phyloP scores from a whole-genome alignment of 345 rosid genomes.

The Pistacia atlantica region DNA sequence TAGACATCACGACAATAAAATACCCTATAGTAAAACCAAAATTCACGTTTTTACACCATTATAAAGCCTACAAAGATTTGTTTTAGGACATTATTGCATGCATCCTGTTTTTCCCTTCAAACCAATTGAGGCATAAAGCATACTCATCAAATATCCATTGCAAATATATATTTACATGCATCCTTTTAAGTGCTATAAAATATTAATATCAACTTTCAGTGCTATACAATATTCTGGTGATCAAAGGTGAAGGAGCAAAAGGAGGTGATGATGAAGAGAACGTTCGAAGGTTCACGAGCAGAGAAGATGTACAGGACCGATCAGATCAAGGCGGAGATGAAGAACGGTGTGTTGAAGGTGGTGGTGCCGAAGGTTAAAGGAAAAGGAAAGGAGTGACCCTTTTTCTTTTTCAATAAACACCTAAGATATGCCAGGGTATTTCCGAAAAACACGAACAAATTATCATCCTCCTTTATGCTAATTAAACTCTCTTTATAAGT shows the following conservation, averaged over 20 bases:
- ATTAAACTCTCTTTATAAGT: conserved; percentile 1
- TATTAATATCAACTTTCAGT: too few species aligned
- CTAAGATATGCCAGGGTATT: conserved; percentile 1
- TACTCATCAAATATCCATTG: too few species aligned
- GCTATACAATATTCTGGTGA: conserved; percentile 25
- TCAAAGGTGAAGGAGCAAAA: conserved; percentile 56
- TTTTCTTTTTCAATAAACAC: background rate
- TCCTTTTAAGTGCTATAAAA: too few species aligned
- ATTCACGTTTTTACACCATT: too few species aligned
- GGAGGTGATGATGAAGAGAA: conserved; percentile 43
- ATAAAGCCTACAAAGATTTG: too few species aligned
- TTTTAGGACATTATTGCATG: too few species aligned
- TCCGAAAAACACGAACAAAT: background rate
- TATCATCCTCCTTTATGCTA: background rate
- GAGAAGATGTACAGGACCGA: conserved; percentile 43
- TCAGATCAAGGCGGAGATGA: conserved; percentile 86
- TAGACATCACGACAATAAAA: too few species aligned
- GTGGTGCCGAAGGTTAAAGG: conserved; percentile 73
- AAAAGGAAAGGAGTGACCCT: conserved; percentile 46
- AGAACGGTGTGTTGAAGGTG: conserved; percentile 78
- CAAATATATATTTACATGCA: too few species aligned
- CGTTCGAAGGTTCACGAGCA: conserved; percentile 49
- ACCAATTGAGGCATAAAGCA: too few species aligned
- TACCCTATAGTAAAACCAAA: too few species aligned
- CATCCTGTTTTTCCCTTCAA: too few species aligned